phyloP scores from a whole-genome alignment of 2,329 filamentous ascomycete genomes.

The Fusarium longipes region DNA sequence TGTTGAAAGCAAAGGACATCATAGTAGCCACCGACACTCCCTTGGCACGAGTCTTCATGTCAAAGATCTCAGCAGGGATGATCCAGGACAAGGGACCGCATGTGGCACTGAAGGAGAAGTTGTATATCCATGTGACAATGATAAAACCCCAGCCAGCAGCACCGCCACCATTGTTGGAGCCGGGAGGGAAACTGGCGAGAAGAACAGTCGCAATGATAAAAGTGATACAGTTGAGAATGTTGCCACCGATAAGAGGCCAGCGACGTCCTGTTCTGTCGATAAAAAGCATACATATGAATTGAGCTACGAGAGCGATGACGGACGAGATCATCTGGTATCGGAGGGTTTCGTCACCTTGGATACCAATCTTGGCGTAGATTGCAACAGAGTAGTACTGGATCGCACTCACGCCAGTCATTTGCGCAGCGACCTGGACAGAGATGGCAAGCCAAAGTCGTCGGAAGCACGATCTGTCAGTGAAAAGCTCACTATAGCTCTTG shows the following conservation, averaged over 20 bases:
- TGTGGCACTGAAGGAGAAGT: conserved; percentile 28
- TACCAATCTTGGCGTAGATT: conserved; percentile 78
- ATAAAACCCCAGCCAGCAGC: conserved; percentile 68
- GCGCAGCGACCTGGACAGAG: conserved; percentile 75
- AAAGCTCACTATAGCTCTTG: conserved; percentile 76
- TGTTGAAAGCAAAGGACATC: conserved; percentile 78
- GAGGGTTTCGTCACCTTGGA: conserved; percentile 71
- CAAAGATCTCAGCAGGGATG: conserved; percentile 77
- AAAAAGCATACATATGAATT: conserved; percentile 74
- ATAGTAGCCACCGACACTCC: conserved; percentile 79
- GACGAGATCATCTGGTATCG: conserved; percentile 82
- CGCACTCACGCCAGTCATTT: conserved; percentile 80
- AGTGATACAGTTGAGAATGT: conserved; percentile 75
- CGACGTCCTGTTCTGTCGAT: conserved; percentile 78
- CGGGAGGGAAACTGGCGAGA: conserved; percentile 68
- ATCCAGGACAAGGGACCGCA: conserved; percentile 53
- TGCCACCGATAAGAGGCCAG: conserved; percentile 77
- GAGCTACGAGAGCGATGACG: conserved; percentile 75
- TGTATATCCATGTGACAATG: conserved; percentile 29
- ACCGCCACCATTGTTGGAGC: conserved; percentile 46
- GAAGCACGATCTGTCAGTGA: conserved; percentile 71
- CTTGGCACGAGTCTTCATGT: conserved; percentile 78
- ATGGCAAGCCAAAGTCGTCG: conserved; percentile 77
- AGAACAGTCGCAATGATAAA: conserved; percentile 75
- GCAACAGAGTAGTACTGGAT: conserved; percentile 80